These are phyloP conservation scores for Albatrellus ellisii DNA, from an alignment of 768 basidiomycete species.

Conservation along the genomic window DNA sequence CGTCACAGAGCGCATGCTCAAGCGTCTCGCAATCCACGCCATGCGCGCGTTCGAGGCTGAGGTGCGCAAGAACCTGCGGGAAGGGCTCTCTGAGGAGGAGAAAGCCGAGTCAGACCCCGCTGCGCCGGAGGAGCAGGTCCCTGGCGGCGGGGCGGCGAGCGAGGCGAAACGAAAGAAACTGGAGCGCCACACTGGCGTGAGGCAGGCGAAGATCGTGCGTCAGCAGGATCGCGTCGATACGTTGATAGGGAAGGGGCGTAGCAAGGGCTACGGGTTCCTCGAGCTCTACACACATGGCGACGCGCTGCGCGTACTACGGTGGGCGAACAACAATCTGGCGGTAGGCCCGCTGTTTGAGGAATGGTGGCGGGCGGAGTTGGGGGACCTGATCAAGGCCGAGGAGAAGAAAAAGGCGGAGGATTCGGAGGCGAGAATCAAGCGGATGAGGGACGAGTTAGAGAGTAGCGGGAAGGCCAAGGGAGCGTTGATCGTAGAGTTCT, in stretches of 20 bases:
- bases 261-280: slow-evolving; percentile 92
- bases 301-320: slow-evolving; percentile 81
- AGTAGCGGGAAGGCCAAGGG: slow-evolving; percentile 29
- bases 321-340: slow-evolving; percentile 83
- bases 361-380: slow-evolving; percentile 80
- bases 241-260: slow-evolving; percentile 73
- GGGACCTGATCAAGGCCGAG: slow-evolving; percentile 44
- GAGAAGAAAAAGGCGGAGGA: slow-evolving; percentile 34
- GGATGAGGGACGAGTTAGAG: slow-evolving; percentile 33
- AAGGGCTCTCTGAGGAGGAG: slow-evolving; percentile 63
- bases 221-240: slow-evolving; percentile 83
- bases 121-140: slow-evolving; percentile 17
- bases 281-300: slow-evolving; percentile 84
- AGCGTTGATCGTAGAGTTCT: slow-evolving; percentile 84
- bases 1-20: slow-evolving; percentile 81
- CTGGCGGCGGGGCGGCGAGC: slow-evolving; percentile 14
- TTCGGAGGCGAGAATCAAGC: slow-evolving; percentile 45
- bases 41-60: slow-evolving; percentile 70
- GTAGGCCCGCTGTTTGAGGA: slow-evolving; percentile 49
- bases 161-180: slow-evolving; percentile 17
- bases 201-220: slow-evolving; percentile 88
- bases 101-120: slow-evolving; percentile 27
- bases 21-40: slow-evolving; percentile 76
- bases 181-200: slow-evolving; percentile 36
- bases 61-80: slow-evolving; percentile 46